A percentile compares a stretch with the other conserved stretches of the same genome.
Evolutionary conservation across 225 moss, liverwort and hornwort species (phyloP).

Genomic region (Bryum argenteum): DNA sequence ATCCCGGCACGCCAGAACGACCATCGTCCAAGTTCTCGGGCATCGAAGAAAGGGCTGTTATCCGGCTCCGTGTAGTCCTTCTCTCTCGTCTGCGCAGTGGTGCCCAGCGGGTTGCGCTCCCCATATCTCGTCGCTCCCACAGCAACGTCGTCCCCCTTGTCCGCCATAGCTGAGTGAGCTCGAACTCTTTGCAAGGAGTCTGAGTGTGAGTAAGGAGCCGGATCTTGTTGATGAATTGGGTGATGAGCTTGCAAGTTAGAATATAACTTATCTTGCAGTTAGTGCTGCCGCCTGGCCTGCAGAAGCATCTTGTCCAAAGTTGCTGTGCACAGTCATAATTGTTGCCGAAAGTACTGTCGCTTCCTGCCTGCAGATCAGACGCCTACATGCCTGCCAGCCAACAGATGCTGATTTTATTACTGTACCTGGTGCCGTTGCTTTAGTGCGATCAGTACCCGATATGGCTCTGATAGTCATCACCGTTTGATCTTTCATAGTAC

Average conservation of each 20-base stretch:
- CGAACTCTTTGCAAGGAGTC: neutral
- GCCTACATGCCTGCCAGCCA: conserved; percentile 2
- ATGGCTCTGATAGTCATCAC: neutral
- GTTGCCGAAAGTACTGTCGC: conserved; percentile 15
- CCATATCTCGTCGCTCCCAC: conserved; percentile 51
- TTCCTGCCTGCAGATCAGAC: too few species aligned
- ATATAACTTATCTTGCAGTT: too few species aligned
- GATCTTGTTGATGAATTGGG: neutral
- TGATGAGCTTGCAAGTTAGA: too few species aligned
- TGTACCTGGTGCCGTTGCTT: neutral
- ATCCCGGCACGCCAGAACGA: conserved; percentile 64
- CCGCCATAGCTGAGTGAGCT: conserved; percentile 30
- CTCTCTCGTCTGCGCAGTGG: conserved; percentile 29
- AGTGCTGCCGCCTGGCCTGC: conserved; percentile 2
- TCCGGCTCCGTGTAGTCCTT: conserved; percentile 59
- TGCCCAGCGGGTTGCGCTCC: conserved; percentile 52
- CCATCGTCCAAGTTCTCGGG: conserved; percentile 45
- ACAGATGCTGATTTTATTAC: conserved; percentile 3
- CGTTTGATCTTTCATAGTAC: neutral
- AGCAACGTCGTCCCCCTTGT: conserved; percentile 55
- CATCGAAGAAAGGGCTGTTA: conserved; percentile 43
- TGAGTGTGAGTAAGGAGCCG: conserved; percentile 4
- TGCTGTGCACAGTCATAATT: conserved; percentile 27
- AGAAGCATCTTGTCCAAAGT: conserved; percentile 28
- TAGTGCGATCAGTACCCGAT: neutral